Evolutionary conservation across 2,329 filamentous ascomycete species (phyloP).

Genomic region (Rhexocercosporidium sp.): DNA sequence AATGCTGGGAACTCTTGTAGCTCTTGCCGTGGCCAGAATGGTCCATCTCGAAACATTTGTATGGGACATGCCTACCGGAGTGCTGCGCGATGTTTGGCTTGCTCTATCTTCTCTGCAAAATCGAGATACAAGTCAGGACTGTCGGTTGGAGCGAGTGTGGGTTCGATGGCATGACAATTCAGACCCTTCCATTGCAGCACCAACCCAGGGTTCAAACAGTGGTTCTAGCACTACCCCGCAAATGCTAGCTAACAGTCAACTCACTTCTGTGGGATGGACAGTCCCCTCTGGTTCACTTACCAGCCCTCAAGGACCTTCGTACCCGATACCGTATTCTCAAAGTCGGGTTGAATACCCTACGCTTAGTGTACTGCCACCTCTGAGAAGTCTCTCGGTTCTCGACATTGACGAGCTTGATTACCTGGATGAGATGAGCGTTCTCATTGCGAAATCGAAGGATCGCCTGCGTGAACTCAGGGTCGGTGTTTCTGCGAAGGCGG

Average conservation of each 20-base stretch:
- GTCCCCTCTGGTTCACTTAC: conserved; percentile 35
- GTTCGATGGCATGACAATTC: conserved; percentile 82
- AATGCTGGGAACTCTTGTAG: conserved; percentile 85
- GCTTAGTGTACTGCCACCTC: conserved; percentile 75
- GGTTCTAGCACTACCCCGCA: conserved; percentile 36
- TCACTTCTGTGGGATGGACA: conserved; percentile 50
- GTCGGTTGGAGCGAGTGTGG: conserved; percentile 76
- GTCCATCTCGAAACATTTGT: conserved; percentile 80
- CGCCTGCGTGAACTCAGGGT: conserved; percentile 74
- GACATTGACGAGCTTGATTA: conserved; percentile 86
- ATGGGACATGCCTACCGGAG: conserved; percentile 90
- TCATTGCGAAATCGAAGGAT: conserved; percentile 73
- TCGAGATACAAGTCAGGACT: conserved; percentile 56
- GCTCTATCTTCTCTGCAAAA: conserved; percentile 74
- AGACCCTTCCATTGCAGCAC: conserved; percentile 36
- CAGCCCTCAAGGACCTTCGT: conserved; percentile 32
- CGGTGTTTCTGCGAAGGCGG: conserved; percentile 64
- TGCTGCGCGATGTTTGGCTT: conserved; percentile 81
- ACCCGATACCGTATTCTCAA: conserved; percentile 51
- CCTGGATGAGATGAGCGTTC: conserved; percentile 79
- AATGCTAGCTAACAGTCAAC: conserved; percentile 44
- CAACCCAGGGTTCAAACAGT: conserved; percentile 31
- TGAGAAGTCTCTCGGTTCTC: conserved; percentile 77
- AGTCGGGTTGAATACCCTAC: conserved; percentile 77
- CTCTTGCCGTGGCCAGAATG: conserved; percentile 81